Conservation (phyloP, 2,329 filamentous ascomycete genomes). For the Trematosphaeria pertusa region DNA sequence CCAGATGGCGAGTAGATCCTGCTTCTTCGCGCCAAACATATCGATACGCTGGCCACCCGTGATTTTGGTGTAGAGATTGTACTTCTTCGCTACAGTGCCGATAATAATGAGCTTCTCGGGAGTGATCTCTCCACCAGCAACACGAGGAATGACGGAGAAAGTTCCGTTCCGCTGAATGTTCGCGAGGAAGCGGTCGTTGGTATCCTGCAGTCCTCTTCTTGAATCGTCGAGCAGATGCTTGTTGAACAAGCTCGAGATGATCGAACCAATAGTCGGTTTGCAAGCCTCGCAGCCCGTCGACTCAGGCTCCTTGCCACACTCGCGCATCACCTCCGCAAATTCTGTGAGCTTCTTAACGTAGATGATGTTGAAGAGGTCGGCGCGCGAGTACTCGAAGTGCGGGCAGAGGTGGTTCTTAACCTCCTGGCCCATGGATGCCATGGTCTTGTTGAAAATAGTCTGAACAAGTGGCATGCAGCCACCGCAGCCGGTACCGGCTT, state of each 20-base stretch:
- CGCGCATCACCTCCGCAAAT: conserved; percentile 78
- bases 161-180: conserved; percentile 94
- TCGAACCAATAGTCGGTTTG: conserved; percentile 82
- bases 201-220: conserved; percentile 81
- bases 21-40: conserved; percentile 89
- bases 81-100: conserved; percentile 83
- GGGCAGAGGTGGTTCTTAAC: conserved; percentile 86
- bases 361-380: conserved; percentile 89
- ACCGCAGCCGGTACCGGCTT: conserved; percentile 88
- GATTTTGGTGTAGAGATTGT: conserved; percentile 87
- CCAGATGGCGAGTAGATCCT: conserved; percentile 86
- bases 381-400: conserved; percentile 83
- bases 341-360: conserved; percentile 79
- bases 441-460: conserved; percentile 87
- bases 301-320: conserved; percentile 72
- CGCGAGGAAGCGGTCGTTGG: conserved; percentile 85
- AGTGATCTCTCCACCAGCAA: conserved; percentile 86
- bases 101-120: conserved; percentile 85
- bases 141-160: conserved; percentile 84
- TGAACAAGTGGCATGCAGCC: conserved; percentile 89
- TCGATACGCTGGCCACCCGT: conserved; percentile 92
- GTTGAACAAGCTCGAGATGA: conserved; percentile 84
- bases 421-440: conserved; percentile 84
- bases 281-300: conserved; percentile 87
- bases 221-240: conserved; percentile 77